These are phyloP conservation scores for Rutidosis leptorrhynchoides DNA, from an alignment of 129 eudicot species.

Conservation along the genomic window DNA sequence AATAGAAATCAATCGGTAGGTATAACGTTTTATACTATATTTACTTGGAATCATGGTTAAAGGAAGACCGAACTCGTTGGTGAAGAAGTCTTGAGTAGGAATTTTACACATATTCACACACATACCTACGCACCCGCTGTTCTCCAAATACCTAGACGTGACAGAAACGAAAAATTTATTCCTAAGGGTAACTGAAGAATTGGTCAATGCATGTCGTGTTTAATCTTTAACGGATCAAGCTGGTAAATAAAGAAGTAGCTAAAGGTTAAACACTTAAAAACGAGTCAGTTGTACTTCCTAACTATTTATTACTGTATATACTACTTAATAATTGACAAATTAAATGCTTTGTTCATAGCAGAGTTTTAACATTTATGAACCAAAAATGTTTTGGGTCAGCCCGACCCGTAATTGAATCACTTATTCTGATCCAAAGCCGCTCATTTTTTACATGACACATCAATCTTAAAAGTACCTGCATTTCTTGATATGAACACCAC, in stretches of 20 bases:
- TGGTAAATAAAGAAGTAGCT: background rate
- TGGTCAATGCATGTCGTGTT: background rate
- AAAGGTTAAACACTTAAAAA: background rate
- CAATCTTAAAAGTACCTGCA: conserved; percentile 58
- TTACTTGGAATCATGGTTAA: conserved; percentile 92
- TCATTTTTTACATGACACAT: background rate
- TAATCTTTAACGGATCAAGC: background rate
- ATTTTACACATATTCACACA: conserved; percentile 98
- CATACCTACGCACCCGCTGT: conserved; percentile 99
- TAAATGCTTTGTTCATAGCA: background rate
- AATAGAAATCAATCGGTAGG: background rate
- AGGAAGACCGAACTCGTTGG: conserved; percentile 97
- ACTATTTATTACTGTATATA: background rate
- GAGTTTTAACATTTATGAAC: background rate
- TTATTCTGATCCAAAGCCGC: background rate
- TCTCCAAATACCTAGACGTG: conserved; percentile 80
- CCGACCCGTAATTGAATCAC: background rate
- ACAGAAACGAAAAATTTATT: background rate
- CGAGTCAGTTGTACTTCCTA: background rate
- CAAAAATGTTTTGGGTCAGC: background rate
- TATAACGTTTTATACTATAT: background rate
- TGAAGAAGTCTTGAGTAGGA: conserved; percentile 98
- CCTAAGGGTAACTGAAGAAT: background rate
- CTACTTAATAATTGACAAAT: background rate
- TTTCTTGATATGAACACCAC: conserved; percentile 92